A percentile compares a stretch with the other conserved stretches of the same genome.
These are phyloP conservation scores for Podila horticola DNA, from an alignment of 192 early-diverging fungal species.

Conservation along the genomic window DNA sequence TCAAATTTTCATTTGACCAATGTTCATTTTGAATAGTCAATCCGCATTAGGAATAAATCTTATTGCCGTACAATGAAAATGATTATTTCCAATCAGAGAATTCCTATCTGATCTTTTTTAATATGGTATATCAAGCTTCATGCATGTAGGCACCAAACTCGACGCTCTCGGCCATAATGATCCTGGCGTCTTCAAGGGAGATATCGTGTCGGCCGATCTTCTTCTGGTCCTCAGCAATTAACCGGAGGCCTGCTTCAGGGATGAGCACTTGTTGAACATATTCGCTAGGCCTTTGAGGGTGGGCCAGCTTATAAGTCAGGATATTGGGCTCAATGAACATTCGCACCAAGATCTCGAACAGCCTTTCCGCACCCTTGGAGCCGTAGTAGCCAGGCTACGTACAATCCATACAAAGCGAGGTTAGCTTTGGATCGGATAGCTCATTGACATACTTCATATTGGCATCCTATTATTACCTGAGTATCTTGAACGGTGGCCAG, in stretches of 20 bases:
- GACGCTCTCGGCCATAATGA: conserved; percentile 55
- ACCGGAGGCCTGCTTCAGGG: conserved; percentile 57
- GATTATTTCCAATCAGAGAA: too few relatives aligned
- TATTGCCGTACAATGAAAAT: too few relatives aligned
- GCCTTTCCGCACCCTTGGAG: conserved; percentile 51
- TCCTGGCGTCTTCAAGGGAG: conserved; percentile 36
- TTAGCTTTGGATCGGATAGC: not conserved
- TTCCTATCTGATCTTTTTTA: too few relatives aligned
- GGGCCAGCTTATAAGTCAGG: conserved; percentile 32
- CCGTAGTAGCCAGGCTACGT: conserved; percentile 66
- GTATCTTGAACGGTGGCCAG: conserved; percentile 54
- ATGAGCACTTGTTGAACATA: conserved; percentile 64
- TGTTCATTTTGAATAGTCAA: too few relatives aligned
- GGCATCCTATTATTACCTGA: conserved; percentile 32
- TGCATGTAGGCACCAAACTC: conserved; percentile 56
- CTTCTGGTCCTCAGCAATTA: conserved; percentile 57
- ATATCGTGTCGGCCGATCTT: not conserved
- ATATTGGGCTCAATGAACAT: conserved; percentile 49
- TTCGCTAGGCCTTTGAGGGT: conserved; percentile 60
- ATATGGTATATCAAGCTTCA: conserved; percentile 6
- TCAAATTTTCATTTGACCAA: too few relatives aligned
- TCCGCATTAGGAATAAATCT: too few relatives aligned
- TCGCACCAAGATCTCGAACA: conserved; percentile 37
- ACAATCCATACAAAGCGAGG: not conserved
- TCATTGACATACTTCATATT: not conserved